phyloP scores from a whole-genome alignment of 2,329 filamentous ascomycete genomes.

The Botrytis squamosa region DNA sequence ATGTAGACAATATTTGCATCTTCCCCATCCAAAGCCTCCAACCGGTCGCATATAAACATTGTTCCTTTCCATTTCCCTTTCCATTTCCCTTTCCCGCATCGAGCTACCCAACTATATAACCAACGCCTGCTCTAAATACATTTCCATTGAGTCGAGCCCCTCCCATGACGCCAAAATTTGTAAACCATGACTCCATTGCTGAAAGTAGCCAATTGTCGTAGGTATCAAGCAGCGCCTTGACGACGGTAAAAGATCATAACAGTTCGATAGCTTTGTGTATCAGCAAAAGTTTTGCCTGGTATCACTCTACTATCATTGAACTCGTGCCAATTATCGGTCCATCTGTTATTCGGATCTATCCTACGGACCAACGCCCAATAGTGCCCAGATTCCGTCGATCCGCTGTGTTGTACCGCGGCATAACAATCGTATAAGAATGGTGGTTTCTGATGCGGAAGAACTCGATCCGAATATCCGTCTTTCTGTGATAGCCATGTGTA shows the following conservation, averaged over 20 bases:
- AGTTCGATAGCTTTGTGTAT: constrained; percentile 8
- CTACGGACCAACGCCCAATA: constrained; percentile 19
- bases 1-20: not conserved
- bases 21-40: not conserved
- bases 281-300: constrained; percentile 1
- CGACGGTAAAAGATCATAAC: constrained; percentile 13
- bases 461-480: constrained; percentile 5
- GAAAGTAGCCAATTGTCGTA: not conserved
- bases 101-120: constrained; percentile 11
- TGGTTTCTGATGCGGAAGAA: constrained; percentile 12
- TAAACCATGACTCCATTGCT: not conserved
- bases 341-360: constrained; percentile 6
- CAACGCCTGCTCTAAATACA: constrained; percentile 7
- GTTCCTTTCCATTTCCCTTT: not conserved
- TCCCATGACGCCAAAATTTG: not conserved
- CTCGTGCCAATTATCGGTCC: constrained; percentile 18
- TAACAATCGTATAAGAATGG: constrained; percentile 21
- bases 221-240: constrained; percentile 1
- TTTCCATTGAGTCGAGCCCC: not conserved
- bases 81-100: not conserved
- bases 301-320: constrained; percentile 15
- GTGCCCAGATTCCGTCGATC: not conserved
- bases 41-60: constrained; percentile 29
- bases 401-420: constrained; percentile 4
- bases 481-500: constrained; percentile 17